Conservation (phyloP, 305 asterid genomes). For the Striga hermonthica region DNA sequence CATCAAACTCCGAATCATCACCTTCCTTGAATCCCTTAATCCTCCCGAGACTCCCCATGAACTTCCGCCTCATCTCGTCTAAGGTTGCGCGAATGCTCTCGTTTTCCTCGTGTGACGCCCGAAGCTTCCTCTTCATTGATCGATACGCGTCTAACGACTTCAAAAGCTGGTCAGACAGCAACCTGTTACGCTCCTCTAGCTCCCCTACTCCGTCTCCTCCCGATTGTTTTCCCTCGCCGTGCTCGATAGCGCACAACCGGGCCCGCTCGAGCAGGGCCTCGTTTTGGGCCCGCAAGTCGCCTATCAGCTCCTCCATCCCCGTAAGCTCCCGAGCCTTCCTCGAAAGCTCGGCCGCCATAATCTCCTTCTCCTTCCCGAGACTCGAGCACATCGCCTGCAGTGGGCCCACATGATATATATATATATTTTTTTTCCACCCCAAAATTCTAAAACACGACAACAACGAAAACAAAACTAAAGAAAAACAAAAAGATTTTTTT, state of each 20-base stretch:
- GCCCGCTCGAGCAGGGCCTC: constrained; percentile 50
- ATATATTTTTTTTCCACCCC: too few relatives aligned
- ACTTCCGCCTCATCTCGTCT: constrained; percentile 55
- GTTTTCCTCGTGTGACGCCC: constrained; percentile 54
- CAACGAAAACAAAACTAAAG: too few relatives aligned
- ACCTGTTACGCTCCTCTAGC: constrained; percentile 64
- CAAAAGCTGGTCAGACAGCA: constrained; percentile 54
- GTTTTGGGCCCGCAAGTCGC: constrained; percentile 60
- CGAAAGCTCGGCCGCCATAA: constrained; percentile 66
- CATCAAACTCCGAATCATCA: constrained; percentile 31
- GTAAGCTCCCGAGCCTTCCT: constrained; percentile 56
- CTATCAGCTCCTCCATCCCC: constrained; percentile 70
- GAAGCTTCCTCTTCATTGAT: constrained; percentile 61
- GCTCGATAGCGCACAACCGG: constrained; percentile 39
- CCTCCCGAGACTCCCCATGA: constrained; percentile 42
- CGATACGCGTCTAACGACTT: constrained; percentile 58
- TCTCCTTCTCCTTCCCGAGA: constrained; percentile 76
- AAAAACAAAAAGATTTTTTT: too few relatives aligned
- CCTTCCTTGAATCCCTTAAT: constrained; percentile 49
- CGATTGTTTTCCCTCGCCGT: constrained; percentile 27
- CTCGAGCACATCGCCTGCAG: constrained; percentile 59
- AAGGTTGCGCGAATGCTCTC: constrained; percentile 38
- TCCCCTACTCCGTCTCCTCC: constrained; percentile 22
- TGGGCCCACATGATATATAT: too few relatives aligned
- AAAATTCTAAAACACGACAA: too few relatives aligned